Conservation (phyloP, 495 filamentous ascomycete genomes). For the Annulohypoxylon moriforme region DNA sequence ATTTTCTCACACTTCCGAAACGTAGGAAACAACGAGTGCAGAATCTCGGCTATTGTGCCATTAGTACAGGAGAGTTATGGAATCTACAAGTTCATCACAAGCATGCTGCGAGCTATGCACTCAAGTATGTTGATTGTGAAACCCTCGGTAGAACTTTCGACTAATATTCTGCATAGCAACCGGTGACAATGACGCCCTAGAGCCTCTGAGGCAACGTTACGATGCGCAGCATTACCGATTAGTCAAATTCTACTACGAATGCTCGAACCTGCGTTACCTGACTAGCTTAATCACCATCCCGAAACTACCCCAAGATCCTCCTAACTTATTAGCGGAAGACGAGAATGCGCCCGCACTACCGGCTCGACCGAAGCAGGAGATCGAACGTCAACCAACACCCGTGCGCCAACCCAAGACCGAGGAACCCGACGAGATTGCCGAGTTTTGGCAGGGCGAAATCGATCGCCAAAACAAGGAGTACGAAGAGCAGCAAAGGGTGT, state of each 20-base stretch:
- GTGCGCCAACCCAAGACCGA: constrained; percentile 71
- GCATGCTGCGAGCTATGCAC: constrained; percentile 97
- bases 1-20: constrained; percentile 95
- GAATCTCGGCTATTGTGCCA: constrained; percentile 92
- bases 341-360: constrained; percentile 87
- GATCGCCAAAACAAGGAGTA: constrained; percentile 91
- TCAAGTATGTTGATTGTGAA: constrained; percentile 71
- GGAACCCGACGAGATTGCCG: constrained; percentile 94
- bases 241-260: constrained; percentile 98
- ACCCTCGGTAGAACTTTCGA: constrained; percentile 11
- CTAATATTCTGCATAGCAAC: constrained; percentile 69
- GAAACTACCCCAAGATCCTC: constrained; percentile 93
- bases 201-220: constrained; percentile 86
- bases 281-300: constrained; percentile 96
- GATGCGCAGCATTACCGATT: constrained; percentile 95
- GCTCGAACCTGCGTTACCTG: constrained; percentile 94
- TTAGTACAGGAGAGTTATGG: constrained; percentile 98
- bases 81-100: constrained; percentile 95
- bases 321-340: constrained; percentile 84
- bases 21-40: constrained; percentile 92
- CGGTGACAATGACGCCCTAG: constrained; percentile 94
- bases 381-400: constrained; percentile 72
- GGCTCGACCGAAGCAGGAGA: constrained; percentile 79
- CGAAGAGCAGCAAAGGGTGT: constrained; percentile 87
- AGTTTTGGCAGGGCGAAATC: constrained; percentile 97